A percentile compares a stretch with the other conserved stretches of the same genome.
These are phyloP conservation scores for Wickerhamomyces bovis DNA, from an alignment of 805 yeast species.

Conservation along the genomic window DNA sequence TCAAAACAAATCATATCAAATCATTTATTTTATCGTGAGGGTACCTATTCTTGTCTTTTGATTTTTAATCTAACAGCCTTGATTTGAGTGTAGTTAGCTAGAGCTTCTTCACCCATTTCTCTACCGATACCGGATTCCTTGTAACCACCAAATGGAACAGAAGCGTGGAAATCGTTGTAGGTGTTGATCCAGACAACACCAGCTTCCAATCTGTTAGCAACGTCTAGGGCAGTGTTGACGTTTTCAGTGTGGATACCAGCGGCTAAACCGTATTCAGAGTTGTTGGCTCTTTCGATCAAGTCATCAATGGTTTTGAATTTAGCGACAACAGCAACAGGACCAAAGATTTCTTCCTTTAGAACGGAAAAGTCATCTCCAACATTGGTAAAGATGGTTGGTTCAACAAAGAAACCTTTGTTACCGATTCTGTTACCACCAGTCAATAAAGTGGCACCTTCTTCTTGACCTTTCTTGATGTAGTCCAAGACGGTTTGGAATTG, in stretches of 20 bases:
- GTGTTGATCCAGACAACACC: conserved; percentile 66
- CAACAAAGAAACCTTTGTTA: conserved; percentile 52
- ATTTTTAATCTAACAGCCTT: conserved; percentile 58
- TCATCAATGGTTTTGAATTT: conserved; percentile 56
- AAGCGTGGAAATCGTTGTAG: conserved; percentile 60
- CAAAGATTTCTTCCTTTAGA: conserved; percentile 59
- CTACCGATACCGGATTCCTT: conserved; percentile 65
- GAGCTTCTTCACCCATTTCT: conserved; percentile 66
- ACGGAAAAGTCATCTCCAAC: conserved; percentile 45
- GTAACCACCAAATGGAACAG: conserved; percentile 69
- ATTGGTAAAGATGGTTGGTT: conserved; percentile 58
- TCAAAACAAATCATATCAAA: neutral
- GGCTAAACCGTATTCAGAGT: conserved; percentile 58
- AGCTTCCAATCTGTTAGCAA: conserved; percentile 49
- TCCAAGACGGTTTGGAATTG: conserved; percentile 55
- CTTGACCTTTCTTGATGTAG: conserved; percentile 51
- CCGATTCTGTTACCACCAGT: conserved; percentile 58
- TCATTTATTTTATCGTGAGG: neutral
- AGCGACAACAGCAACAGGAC: conserved; percentile 57
- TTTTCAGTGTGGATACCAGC: conserved; percentile 58
- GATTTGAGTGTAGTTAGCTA: conserved; percentile 58
- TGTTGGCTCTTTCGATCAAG: conserved; percentile 47
- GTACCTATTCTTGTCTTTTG: conserved; percentile 7
- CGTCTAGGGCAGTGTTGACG: conserved; percentile 48
- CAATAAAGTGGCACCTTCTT: conserved; percentile 50